Conservation (phyloP, 2,329 filamentous ascomycete species). For the Nemania diffusa region DNA sequence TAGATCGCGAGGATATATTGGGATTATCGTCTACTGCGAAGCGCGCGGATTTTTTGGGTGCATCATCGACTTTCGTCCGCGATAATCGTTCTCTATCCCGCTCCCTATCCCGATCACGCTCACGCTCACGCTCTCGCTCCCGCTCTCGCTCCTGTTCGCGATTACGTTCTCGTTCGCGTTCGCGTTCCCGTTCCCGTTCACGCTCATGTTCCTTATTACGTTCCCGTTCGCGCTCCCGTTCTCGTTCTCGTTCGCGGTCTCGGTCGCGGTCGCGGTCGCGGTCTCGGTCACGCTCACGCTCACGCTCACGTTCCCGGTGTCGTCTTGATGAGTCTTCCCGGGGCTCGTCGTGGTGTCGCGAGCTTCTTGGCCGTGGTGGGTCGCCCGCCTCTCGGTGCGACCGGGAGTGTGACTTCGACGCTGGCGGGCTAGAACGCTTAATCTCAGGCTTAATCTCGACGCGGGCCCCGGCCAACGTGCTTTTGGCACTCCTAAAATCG, state of each 20-base stretch:
- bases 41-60: conserved; percentile 8
- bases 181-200: neutral
- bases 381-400: conserved; percentile 42
- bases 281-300: neutral
- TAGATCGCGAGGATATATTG: conserved; percentile 23
- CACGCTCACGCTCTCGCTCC: neutral
- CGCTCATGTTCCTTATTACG: too few relatives aligned
- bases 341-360: conserved; percentile 27
- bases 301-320: conserved; percentile 18
- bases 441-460: conserved; percentile 34
- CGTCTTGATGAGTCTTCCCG: conserved; percentile 37
- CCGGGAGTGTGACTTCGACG: conserved; percentile 19
- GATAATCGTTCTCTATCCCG: conserved; percentile 13
- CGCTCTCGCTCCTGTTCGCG: neutral
- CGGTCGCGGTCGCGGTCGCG: neutral
- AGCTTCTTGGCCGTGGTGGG: conserved; percentile 30
- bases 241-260: neutral
- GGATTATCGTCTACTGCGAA: conserved; percentile 14
- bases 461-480: conserved; percentile 43
- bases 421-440: conserved; percentile 49
- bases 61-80: conserved; percentile 13
- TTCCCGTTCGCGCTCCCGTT: neutral
- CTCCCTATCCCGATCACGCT: neutral
- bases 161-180: neutral
- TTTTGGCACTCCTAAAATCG: conserved; percentile 53